phyloP scores from a whole-genome alignment of 305 asterid species.

The Fraxinus velutina region DNA sequence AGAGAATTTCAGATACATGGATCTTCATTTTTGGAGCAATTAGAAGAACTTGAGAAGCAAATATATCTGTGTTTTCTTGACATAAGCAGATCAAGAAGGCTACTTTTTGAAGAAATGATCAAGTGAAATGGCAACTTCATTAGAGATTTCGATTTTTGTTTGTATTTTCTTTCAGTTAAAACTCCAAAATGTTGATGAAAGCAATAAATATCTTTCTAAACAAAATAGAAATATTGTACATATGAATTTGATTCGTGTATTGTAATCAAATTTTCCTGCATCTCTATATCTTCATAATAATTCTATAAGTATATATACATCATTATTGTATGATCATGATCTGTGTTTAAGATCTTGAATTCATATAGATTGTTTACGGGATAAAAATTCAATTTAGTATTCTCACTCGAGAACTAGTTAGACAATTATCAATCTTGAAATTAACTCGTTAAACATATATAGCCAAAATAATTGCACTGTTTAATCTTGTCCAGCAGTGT shows the following conservation, averaged over 20 bases:
- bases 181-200: not conserved
- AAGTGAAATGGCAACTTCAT: not conserved
- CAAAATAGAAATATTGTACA: too few relatives aligned
- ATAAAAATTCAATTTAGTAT: not conserved
- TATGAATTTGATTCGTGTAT: not conserved
- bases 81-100: conserved; percentile 60
- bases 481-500: not conserved
- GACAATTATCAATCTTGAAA: not conserved
- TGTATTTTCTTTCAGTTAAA: not conserved
- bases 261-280: not conserved
- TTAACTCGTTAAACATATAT: not conserved
- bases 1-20: conserved; percentile 42
- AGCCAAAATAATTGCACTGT: not conserved
- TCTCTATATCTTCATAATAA: not conserved
- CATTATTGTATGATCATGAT: not conserved
- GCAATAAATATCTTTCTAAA: not conserved
- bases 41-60: conserved; percentile 74
- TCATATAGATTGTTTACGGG: not conserved
- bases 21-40: conserved; percentile 39
- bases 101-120: conserved; percentile 42
- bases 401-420: not conserved
- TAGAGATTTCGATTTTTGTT: not conserved
- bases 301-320: too few relatives aligned
- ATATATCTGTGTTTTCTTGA: conserved; percentile 67
- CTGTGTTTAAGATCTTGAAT: too few relatives aligned